Conservation (phyloP, 169 alveolate species). For the Eimeria brunetti region DNA sequence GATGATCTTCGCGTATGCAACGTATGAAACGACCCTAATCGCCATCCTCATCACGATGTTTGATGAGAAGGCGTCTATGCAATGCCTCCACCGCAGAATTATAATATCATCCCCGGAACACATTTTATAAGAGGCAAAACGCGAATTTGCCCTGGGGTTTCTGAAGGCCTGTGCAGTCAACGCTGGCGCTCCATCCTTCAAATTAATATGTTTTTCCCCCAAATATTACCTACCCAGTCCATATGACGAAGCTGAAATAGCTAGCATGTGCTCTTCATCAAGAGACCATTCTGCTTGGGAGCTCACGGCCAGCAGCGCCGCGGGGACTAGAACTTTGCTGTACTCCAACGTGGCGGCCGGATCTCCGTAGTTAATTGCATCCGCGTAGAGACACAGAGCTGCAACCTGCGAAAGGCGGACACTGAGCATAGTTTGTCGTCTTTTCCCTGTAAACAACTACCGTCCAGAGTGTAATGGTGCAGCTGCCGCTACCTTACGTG, state of each 20-base stretch:
- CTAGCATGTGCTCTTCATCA: constrained; percentile 61
- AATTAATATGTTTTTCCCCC: background rate
- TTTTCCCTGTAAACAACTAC: background rate
- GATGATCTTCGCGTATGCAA: background rate
- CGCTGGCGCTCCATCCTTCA: background rate
- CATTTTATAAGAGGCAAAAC: background rate
- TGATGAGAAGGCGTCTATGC: background rate
- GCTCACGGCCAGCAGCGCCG: constrained; percentile 75
- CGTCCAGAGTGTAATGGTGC: background rate
- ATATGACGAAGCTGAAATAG: constrained; percentile 74
- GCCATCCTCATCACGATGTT: background rate
- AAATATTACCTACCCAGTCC: constrained; percentile 63
- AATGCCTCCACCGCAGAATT: background rate
- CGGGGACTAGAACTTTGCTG: constrained; percentile 62
- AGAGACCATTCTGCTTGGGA: constrained; percentile 26
- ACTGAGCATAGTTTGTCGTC: background rate
- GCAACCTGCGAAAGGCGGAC: constrained; percentile 43
- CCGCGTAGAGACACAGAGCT: constrained; percentile 78
- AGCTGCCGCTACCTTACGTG: background rate
- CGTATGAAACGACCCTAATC: background rate
- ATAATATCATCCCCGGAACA: background rate
- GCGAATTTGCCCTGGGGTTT: background rate
- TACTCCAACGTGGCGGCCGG: constrained; percentile 37
- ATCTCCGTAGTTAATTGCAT: constrained; percentile 73
- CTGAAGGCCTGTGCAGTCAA: background rate